Evolutionary conservation across 495 filamentous ascomycete genomes (phyloP).

Genomic region (Xylaria scruposa): DNA sequence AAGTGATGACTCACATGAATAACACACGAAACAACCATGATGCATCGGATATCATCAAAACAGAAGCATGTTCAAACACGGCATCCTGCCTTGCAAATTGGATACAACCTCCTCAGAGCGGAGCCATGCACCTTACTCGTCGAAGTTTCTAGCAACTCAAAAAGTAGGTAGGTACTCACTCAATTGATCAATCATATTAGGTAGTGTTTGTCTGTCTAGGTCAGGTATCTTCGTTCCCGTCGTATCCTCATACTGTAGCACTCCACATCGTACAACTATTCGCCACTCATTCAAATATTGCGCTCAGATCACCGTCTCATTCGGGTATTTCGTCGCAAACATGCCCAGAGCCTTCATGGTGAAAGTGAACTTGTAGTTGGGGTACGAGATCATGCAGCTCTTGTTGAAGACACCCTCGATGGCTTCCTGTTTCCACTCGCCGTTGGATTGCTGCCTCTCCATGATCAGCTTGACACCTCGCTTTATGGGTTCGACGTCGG

Average conservation of each 20-base stretch:
- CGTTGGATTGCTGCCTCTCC: constrained; percentile 81
- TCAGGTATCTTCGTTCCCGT: not conserved
- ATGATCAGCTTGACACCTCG: constrained; percentile 83
- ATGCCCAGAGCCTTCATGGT: constrained; percentile 91
- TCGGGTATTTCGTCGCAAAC: constrained; percentile 78
- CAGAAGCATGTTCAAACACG: not conserved
- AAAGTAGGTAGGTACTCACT: not conserved
- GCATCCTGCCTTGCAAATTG: not conserved
- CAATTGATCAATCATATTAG: not conserved
- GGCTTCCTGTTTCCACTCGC: constrained; percentile 93
- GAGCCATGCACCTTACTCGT: not conserved
- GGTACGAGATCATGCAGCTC: constrained; percentile 99
- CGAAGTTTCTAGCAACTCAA: not conserved
- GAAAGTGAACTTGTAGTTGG: constrained; percentile 98
- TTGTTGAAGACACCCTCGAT: constrained; percentile 99
- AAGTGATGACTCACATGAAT: not conserved
- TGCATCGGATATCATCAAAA: not conserved
- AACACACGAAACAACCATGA: not conserved
- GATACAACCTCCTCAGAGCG: not conserved
- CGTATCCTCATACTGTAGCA: not conserved
- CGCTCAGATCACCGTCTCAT: constrained; percentile 57
- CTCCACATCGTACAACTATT: not conserved
- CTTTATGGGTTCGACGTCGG: constrained; percentile 73
- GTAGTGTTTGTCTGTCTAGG: not conserved
- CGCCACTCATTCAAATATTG: not conserved